phyloP scores from a whole-genome alignment of 2,329 filamentous ascomycete genomes.

The Cordyceps cicadae region DNA sequence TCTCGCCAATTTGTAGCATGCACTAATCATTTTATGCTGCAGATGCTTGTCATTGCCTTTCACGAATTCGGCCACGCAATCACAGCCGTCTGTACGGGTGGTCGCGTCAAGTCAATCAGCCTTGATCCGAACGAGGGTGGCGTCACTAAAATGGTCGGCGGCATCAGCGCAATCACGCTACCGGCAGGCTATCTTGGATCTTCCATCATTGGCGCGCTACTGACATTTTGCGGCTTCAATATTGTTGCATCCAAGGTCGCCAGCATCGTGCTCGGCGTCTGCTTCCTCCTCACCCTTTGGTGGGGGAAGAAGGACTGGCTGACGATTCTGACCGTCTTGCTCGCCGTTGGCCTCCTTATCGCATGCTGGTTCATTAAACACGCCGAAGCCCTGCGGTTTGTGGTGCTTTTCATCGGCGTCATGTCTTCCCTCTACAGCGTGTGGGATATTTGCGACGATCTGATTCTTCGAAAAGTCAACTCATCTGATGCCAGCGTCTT shows the following conservation, averaged over 20 bases:
- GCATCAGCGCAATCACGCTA: conserved; percentile 60
- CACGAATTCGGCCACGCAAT: conserved; percentile 74
- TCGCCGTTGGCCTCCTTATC: conserved; percentile 62
- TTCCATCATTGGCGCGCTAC: conserved; percentile 64
- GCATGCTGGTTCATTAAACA: conserved; percentile 75
- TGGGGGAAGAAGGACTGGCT: conserved; percentile 75
- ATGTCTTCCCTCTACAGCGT: conserved; percentile 75
- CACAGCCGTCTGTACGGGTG: conserved; percentile 63
- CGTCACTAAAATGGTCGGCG: conserved; percentile 69
- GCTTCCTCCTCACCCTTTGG: conserved; percentile 73
- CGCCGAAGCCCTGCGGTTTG: conserved; percentile 63
- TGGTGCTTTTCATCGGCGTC: conserved; percentile 73
- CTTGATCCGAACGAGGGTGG: conserved; percentile 73
- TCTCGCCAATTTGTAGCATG: neutral
- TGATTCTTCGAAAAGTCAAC: conserved; percentile 74
- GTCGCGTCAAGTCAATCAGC: conserved; percentile 64
- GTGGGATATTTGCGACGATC: conserved; percentile 79
- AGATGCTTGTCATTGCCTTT: conserved; percentile 79
- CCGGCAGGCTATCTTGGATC: conserved; percentile 74
- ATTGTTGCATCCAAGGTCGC: conserved; percentile 76
- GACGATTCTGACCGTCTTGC: conserved; percentile 60
- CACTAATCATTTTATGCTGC: neutral
- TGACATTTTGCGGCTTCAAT: conserved; percentile 74
- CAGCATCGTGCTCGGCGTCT: conserved; percentile 62
- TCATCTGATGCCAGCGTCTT: conserved; percentile 73